These are phyloP conservation scores for Tulasnella sp. DNA, from an alignment of 768 basidiomycete species.

Conservation along the genomic window DNA sequence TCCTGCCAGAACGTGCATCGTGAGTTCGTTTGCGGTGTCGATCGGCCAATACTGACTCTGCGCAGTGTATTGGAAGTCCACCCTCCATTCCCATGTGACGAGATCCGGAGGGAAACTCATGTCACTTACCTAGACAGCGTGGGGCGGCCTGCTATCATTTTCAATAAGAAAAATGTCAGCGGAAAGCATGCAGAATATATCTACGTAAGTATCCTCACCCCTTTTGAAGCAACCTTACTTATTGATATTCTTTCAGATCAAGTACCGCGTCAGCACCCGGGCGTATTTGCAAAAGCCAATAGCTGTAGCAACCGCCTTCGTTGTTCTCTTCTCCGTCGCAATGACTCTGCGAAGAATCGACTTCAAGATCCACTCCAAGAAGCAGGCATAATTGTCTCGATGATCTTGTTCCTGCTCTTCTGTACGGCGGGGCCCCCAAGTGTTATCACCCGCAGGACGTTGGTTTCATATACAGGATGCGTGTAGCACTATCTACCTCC, in stretches of 20 bases:
- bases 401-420: neutral
- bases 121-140: slow-evolving; percentile 83
- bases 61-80: slow-evolving; percentile 62
- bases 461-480: too few species aligned
- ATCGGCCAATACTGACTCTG: slow-evolving; percentile 14
- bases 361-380: slow-evolving; percentile 31
- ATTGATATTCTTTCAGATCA: slow-evolving; percentile 49
- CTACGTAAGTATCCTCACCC: slow-evolving; percentile 46
- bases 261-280: slow-evolving; percentile 67
- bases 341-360: slow-evolving; percentile 40
- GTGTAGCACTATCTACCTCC: too few species aligned
- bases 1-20: slow-evolving; percentile 93
- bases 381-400: neutral
- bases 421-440: too few species aligned
- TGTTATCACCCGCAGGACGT: too few species aligned
- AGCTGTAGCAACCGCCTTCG: slow-evolving; percentile 58
- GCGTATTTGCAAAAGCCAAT: slow-evolving; percentile 83
- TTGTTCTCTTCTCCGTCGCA: slow-evolving; percentile 47
- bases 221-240: neutral
- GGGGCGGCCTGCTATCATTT: slow-evolving; percentile 67
- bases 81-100: slow-evolving; percentile 64
- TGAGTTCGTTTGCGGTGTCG: slow-evolving; percentile 33
- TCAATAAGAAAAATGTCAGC: slow-evolving; percentile 63
- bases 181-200: slow-evolving; percentile 68
- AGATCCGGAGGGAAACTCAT: slow-evolving; percentile 50